Percentiles rank a stretch among this genome's conserved stretches.
Conservation (phyloP, 306 rosid genomes). For the Begonia loranthoides region DNA sequence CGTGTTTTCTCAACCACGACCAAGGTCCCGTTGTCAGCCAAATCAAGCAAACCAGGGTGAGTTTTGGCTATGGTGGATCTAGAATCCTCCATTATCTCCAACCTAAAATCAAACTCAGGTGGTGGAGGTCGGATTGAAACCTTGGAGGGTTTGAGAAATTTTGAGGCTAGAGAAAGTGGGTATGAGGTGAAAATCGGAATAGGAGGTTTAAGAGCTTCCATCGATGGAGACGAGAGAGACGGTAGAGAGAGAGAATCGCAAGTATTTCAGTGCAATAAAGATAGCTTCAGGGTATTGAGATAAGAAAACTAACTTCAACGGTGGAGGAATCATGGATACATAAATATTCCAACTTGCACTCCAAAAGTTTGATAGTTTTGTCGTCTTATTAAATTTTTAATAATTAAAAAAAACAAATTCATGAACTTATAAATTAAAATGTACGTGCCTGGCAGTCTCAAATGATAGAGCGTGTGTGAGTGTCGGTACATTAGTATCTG, state of each 20-base stretch:
- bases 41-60: constrained; percentile 68
- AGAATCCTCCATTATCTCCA: constrained; percentile 36
- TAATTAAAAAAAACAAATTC: no score
- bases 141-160: constrained; percentile 19
- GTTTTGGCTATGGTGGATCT: constrained; percentile 38
- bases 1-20: constrained; percentile 56
- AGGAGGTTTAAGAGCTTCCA: constrained; percentile 40
- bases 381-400: no score
- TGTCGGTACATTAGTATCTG: no score
- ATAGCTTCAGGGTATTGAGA: no score
- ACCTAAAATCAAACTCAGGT: constrained; percentile 54
- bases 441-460: no score
- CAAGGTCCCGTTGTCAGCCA: constrained; percentile 60
- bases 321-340: no score
- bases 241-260: neutral
- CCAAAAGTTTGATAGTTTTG: no score
- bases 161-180: constrained; percentile 24
- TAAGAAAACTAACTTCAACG: no score
- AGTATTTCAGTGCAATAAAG: no score
- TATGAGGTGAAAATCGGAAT: constrained; percentile 36
- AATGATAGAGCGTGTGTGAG: no score
- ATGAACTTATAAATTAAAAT: no score
- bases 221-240: constrained; percentile 8
- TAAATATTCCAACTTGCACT: no score
- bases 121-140: constrained; percentile 63